These are phyloP conservation scores for Coemansia sp. DNA, from an alignment of 192 early-diverging fungal species.

Conservation along the genomic window DNA sequence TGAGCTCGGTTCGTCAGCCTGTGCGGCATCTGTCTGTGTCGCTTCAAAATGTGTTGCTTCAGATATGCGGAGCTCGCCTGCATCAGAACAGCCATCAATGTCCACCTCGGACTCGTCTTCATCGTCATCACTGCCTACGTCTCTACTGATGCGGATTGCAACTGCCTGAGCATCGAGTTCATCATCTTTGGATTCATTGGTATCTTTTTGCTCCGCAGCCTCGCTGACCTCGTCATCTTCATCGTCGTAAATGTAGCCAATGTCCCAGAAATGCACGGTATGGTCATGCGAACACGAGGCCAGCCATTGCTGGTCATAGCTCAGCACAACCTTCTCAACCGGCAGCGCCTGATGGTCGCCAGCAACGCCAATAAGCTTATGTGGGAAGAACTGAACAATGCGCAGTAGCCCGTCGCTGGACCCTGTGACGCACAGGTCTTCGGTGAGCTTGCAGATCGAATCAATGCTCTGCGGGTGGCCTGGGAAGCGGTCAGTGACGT, in stretches of 20 bases:
- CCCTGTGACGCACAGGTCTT: conserved; percentile 84
- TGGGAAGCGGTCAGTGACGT: conserved; percentile 88
- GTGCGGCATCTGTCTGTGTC: no score
- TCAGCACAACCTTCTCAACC: conserved; percentile 77
- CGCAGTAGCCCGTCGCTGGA: conserved; percentile 88
- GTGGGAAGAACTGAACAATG: conserved; percentile 85
- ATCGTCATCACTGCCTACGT: conserved; percentile 11
- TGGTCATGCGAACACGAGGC: conserved; percentile 86
- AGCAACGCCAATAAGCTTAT: conserved; percentile 84
- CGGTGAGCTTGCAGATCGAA: conserved; percentile 78
- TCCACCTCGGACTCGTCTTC: conserved; percentile 36
- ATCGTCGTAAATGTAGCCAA: conserved; percentile 61
- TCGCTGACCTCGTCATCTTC: conserved; percentile 14
- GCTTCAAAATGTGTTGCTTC: neutral
- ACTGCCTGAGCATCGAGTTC: conserved; percentile 42
- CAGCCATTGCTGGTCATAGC: conserved; percentile 71
- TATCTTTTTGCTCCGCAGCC: neutral
- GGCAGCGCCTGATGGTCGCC: conserved; percentile 90
- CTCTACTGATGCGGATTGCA: conserved; percentile 50
- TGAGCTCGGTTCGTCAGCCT: no score
- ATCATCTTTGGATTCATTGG: neutral
- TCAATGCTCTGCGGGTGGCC: conserved; percentile 94
- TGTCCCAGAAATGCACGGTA: conserved; percentile 86
- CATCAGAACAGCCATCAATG: conserved; percentile 45
- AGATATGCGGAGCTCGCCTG: conserved; percentile 25